Base-by-base conservation (phyloP, 768 basidiomycete genomes). In the Trametes sanguinea region DNA sequence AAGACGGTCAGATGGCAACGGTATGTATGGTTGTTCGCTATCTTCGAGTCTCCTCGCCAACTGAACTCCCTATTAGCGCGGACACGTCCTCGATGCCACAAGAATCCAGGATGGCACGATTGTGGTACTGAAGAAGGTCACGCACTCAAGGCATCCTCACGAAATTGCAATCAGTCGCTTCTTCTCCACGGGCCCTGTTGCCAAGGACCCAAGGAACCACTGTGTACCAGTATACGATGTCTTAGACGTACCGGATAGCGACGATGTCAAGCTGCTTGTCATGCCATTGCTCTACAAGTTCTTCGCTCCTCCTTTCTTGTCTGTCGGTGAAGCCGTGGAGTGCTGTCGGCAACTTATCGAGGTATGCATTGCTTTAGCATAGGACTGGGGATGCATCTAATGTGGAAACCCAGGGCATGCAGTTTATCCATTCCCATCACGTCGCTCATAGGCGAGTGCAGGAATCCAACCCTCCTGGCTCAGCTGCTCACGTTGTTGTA, bases 321-420 rank as follows among this genome's bases (percentile, higher is more conserved):
- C 74, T 0, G 54, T 77, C 10, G 76, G 77, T 1, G 78, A 80
- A 61, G 73, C 68, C 1, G 43, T 78, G 0, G 73, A 74, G 4
- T 78, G 70, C 46, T 63, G 77, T 30, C 54, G 67, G 0, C 76
- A 78, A 47, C 37, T 75, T 7, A 71, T 78, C 27, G 73, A 77
- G 67, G 78, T 32, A 11, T 42, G 32, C n/a, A 11, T 29, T 6
- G 14, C 35, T 30, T 52, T 14, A 7, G n/a, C 22, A 22, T 22
- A 22, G 22, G 22, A 22, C 22, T 22, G 22, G 22, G 22, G 22
- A 22, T 22, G 22, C 22, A 22, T 22, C 22, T 22, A 22, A 22
- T 22, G 22, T 22, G 22, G 22, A 22, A 11, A 6, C 13, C 6
- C 27, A 77, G 76, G 76, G 76, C 0, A 52, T 78, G 2, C 64